A percentile compares a stretch with the other conserved stretches of the same genome.
Evolutionary conservation across 768 basidiomycete species (phyloP).

Genomic region (Melanogaster broomeanus): DNA sequence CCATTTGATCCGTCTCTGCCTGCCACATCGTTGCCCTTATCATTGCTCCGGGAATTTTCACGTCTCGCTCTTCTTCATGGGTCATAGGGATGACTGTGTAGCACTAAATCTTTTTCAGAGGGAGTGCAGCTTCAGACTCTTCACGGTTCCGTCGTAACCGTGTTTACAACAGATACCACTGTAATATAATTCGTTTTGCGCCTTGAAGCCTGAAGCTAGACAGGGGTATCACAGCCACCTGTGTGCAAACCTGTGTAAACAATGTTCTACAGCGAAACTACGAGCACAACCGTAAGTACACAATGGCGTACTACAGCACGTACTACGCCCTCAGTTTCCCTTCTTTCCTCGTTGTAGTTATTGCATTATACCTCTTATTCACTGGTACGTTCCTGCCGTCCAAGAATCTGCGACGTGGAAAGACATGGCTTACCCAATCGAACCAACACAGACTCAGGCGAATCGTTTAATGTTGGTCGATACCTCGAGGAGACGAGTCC

Average conservation of each 20-base stretch:
- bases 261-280: not conserved
- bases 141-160: too few species aligned
- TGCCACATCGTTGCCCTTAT: too few species aligned
- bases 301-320: slow-evolving; percentile 31
- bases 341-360: slow-evolving; percentile 57
- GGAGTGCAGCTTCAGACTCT: too few species aligned
- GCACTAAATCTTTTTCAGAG: too few species aligned
- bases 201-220: too few species aligned
- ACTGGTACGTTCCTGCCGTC: slow-evolving; percentile 61
- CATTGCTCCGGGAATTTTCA: too few species aligned
- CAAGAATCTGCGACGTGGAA: not conserved
- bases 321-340: slow-evolving; percentile 75
- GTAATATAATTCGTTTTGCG: too few species aligned
- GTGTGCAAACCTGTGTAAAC: slow-evolving; percentile 3
- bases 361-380: slow-evolving; percentile 87
- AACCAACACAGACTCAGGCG: slow-evolving; percentile 65
- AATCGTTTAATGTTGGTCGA: slow-evolving; percentile 90
- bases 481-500: slow-evolving; percentile 95
- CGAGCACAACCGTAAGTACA: not conserved
- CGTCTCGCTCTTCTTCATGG: too few species aligned
- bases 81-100: too few species aligned
- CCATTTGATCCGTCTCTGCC: too few species aligned
- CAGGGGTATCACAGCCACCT: slow-evolving; percentile 20
- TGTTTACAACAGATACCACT: too few species aligned
- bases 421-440: slow-evolving; percentile 1